Conservation (phyloP, 108 stramenopile genomes). For the Nannochloropsis gaditana region DNA sequence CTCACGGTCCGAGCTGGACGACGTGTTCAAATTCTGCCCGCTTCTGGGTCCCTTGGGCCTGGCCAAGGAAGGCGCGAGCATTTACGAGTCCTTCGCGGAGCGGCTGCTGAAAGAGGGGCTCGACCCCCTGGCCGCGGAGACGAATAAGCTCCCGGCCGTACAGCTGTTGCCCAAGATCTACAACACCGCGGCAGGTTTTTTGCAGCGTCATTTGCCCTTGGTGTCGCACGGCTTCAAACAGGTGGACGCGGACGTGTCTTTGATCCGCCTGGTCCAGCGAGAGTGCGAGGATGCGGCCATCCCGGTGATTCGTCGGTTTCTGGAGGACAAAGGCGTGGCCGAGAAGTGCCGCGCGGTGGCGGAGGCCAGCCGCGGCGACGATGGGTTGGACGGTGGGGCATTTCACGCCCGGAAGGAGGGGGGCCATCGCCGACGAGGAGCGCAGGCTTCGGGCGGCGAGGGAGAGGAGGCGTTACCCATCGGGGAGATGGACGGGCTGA, state of each 20-base stretch:
- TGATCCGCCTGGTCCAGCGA: slow-evolving; percentile 30
- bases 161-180: slow-evolving; percentile 31
- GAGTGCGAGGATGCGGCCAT: slow-evolving; percentile 35
- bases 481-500: slow-evolving; percentile 71
- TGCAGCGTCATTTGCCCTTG: slow-evolving; percentile 38
- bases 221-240: slow-evolving; percentile 30
- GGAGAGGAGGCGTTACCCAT: slow-evolving; percentile 38
- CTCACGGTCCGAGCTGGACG: slow-evolving; percentile 21
- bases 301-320: slow-evolving; percentile 26
- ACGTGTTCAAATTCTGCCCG: slow-evolving; percentile 26
- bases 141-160: slow-evolving; percentile 21
- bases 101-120: slow-evolving; percentile 29
- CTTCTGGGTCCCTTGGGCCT: slow-evolving; percentile 39
- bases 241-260: slow-evolving; percentile 30
- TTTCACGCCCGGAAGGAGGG: not conserved
- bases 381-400: not conserved
- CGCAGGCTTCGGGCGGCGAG: not conserved
- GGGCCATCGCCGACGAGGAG: slow-evolving; percentile 8
- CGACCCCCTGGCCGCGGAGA: not conserved
- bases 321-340: slow-evolving; percentile 25
- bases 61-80: slow-evolving; percentile 35
- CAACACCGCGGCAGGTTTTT: slow-evolving; percentile 33
- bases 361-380: slow-evolving; percentile 11
- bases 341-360: not conserved
- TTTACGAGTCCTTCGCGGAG: slow-evolving; percentile 42